These are phyloP conservation scores for Kodamaea fungicola DNA, from an alignment of 1,139 yeast genomes.

Conservation along the genomic window DNA sequence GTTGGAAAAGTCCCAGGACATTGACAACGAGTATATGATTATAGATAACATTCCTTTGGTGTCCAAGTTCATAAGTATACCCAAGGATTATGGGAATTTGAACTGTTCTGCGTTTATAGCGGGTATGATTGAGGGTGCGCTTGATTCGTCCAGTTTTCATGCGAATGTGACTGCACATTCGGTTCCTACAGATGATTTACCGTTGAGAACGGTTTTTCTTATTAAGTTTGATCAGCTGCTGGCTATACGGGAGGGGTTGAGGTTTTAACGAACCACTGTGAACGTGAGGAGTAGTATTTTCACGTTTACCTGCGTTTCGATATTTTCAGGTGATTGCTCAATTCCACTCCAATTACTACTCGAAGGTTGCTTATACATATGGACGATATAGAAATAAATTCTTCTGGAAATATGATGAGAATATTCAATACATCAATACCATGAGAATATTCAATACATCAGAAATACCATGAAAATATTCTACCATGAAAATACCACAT, in stretches of 20 bases:
- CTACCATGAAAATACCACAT: too few relatives aligned
- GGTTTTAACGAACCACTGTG: slow-evolving; percentile 6
- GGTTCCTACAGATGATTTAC: slow-evolving; percentile 61
- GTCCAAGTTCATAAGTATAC: slow-evolving; percentile 73
- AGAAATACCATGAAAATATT: too few relatives aligned
- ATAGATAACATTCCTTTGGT: slow-evolving; percentile 79
- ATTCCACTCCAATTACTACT: too few relatives aligned
- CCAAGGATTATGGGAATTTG: slow-evolving; percentile 73
- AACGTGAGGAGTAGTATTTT: not conserved
- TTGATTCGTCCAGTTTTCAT: slow-evolving; percentile 75
- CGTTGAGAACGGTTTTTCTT: slow-evolving; percentile 77
- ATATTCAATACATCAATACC: too few relatives aligned
- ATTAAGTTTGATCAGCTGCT: slow-evolving; percentile 69
- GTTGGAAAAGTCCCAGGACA: slow-evolving; percentile 81
- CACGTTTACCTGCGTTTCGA: not conserved
- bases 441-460: too few relatives aligned
- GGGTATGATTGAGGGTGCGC: slow-evolving; percentile 86
- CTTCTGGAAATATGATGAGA: too few relatives aligned
- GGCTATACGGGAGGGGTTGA: slow-evolving; percentile 49
- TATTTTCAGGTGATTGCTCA: too few relatives aligned
- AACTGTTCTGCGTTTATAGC: slow-evolving; percentile 87
- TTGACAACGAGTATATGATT: slow-evolving; percentile 79
- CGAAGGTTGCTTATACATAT: too few relatives aligned
- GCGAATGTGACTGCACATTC: slow-evolving; percentile 89
- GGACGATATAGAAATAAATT: too few relatives aligned